These are phyloP conservation scores for Candida labiduridarum DNA, from an alignment of 1,139 yeast genomes.

Conservation along the genomic window DNA sequence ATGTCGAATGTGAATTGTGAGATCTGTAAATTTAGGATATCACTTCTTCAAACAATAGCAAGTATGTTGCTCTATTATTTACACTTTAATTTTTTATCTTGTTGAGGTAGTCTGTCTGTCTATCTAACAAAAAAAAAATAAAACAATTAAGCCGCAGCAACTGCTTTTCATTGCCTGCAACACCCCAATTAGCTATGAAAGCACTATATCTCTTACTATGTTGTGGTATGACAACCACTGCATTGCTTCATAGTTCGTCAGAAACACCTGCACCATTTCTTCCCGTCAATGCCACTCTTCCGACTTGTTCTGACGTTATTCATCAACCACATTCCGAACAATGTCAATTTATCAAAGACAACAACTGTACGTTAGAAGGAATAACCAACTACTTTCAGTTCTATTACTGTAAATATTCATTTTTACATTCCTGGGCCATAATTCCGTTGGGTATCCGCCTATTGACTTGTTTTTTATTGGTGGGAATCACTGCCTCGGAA, in stretches of 20 bases:
- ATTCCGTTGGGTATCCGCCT: constrained; percentile 21
- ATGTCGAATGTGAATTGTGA: too few species aligned
- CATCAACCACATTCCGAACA: constrained; percentile 32
- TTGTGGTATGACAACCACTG: neutral
- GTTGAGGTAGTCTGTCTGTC: too few species aligned
- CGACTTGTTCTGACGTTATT: constrained; percentile 8
- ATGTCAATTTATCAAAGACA: constrained; percentile 42
- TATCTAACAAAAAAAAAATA: neutral
- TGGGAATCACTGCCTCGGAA: constrained; percentile 77
- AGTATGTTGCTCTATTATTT: too few species aligned
- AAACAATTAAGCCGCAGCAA: neutral
- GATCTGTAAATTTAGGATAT: too few species aligned
- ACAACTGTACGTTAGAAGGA: constrained; percentile 48
- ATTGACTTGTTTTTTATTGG: constrained; percentile 51
- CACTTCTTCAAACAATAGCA: too few species aligned
- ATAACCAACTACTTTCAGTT: constrained; percentile 39
- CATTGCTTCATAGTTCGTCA: neutral
- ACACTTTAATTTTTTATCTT: too few species aligned
- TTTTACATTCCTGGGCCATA: constrained; percentile 15
- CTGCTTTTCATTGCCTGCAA: neutral
- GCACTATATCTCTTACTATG: neutral
- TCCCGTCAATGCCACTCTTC: neutral
- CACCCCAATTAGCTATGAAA: neutral
- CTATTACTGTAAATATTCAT: constrained; percentile 37
- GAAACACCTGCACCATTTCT: neutral